A percentile compares a stretch with the other conserved stretches of the same genome.
Evolutionary conservation across 768 basidiomycete species (phyloP).

Genomic region (Termitomyces sp.): DNA sequence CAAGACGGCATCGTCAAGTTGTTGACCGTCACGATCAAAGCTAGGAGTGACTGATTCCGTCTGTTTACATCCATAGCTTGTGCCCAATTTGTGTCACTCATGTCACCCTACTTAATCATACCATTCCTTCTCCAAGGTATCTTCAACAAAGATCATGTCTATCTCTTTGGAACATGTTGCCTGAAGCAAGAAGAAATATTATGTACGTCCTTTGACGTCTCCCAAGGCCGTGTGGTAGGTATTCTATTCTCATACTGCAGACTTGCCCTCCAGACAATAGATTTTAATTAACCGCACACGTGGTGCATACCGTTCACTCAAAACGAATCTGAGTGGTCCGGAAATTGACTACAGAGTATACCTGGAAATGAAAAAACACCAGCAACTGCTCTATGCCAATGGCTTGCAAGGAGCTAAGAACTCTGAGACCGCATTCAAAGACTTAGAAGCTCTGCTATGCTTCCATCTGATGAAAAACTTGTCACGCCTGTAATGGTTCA

Average conservation of each 20-base stretch:
- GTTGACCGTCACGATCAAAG: conserved; percentile 37
- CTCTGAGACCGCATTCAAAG: background rate
- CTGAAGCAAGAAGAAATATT: background rate
- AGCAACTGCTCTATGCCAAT: background rate
- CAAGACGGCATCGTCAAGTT: conserved; percentile 44
- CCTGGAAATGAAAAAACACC: background rate
- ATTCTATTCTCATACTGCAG: too few species aligned
- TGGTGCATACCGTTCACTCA: background rate
- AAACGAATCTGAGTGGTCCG: too few species aligned
- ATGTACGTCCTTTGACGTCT: background rate
- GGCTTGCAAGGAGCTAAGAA: background rate
- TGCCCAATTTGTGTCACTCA: background rate
- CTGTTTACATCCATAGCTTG: background rate
- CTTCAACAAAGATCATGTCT: background rate
- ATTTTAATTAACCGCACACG: too few species aligned
- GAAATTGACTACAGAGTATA: too few species aligned
- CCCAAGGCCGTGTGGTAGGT: background rate
- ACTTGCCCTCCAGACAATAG: too few species aligned
- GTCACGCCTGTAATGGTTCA: background rate
- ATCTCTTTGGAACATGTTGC: background rate
- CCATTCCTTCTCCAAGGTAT: background rate
- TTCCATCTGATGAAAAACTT: too few species aligned
- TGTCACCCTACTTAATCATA: background rate
- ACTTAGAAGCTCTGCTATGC: background rate
- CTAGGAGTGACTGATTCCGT: background rate